A percentile compares a stretch with the other conserved stretches of the same genome.
Conservation (phyloP, 129 eudicot genomes). For the Lactuca sativa region DNA sequence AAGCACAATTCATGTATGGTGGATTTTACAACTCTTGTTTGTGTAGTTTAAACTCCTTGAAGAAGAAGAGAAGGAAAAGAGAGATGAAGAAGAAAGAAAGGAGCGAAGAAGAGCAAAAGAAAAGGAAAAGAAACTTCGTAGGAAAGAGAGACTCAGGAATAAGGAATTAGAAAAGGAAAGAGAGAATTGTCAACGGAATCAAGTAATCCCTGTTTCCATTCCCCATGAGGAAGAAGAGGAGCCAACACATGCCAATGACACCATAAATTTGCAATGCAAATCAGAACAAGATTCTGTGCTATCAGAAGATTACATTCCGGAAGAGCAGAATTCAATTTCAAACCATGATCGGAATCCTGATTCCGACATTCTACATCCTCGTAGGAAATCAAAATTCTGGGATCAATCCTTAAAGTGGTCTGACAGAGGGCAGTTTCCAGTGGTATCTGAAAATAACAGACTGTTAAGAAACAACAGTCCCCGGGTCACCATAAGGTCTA, state of each 20-base stretch:
- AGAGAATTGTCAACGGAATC: slow-evolving; percentile 47
- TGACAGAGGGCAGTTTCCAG: slow-evolving; percentile 48
- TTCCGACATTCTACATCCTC: slow-evolving; percentile 42
- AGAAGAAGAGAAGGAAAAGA: slow-evolving; percentile 97
- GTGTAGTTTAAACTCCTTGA: slow-evolving; percentile 84
- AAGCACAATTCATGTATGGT: background rate
- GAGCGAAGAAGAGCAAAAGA: slow-evolving; percentile 83
- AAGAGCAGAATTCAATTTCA: slow-evolving; percentile 30
- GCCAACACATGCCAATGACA: slow-evolving; percentile 30
- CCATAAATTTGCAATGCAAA: slow-evolving; percentile 44
- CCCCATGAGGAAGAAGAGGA: slow-evolving; percentile 33
- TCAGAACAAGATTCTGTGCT: slow-evolving; percentile 54
- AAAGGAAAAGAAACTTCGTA: slow-evolving; percentile 84
- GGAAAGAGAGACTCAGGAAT: slow-evolving; percentile 83
- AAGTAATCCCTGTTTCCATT: slow-evolving; percentile 26
- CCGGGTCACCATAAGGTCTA: slow-evolving; percentile 43
- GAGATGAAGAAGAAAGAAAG: slow-evolving; percentile 91
- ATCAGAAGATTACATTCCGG: slow-evolving; percentile 48
- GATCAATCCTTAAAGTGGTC: slow-evolving; percentile 55
- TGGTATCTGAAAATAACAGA: slow-evolving; percentile 52
- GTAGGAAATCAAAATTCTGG: slow-evolving; percentile 48
- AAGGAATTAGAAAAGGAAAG: slow-evolving; percentile 72
- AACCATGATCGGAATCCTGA: slow-evolving; percentile 32
- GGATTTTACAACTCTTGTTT: slow-evolving; percentile 14
- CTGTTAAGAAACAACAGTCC: slow-evolving; percentile 46